Base-by-base conservation (phyloP, 805 yeast species). In the Wickerhamomyces mucosus region DNA sequence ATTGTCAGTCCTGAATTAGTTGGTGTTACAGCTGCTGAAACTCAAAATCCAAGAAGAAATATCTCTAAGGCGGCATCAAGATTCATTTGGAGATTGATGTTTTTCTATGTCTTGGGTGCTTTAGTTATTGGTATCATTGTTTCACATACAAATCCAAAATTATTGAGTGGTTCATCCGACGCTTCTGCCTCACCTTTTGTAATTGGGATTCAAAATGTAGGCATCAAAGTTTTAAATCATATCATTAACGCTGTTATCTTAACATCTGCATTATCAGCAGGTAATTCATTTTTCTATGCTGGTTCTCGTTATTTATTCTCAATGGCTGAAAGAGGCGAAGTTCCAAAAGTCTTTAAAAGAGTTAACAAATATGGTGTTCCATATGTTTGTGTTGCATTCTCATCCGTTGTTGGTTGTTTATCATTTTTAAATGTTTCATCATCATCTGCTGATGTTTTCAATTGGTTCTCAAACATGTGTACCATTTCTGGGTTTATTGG, bases 151-250 rank as follows among this genome's bases (percentile, higher is more conserved):
- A 81, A 78, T 40, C 66, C 73, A 4, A 54, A 54, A 19, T 61
- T 80, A 39, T 50, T 61, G 4, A 51, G 44, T 11, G 68, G 71
- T 27, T 63, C 70, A 18, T 70, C 79, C 0, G 80, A 81, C 30
- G 88, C 76, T 5, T 67, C 72, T 18, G 59, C 72, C 9, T 79
- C 92, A 16, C 94, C 95, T 18, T 83, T 82, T 49, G 88, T 82
- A 34, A 76, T 82, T 50, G 95, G 94, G 33, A 77, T 84, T 46
- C 69, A 70, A 41, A 65, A 65, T 40, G 81, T 82, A 21, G 65
- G 70, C 26, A 81, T 83, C 40, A 47, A 55, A 15, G 89, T 73
- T 1, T 61, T 84, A 40, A 84, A 86, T 28, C 80, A 78, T 45
- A 68, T 85, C 33, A 64, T 85, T 50, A 85, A 85, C 52, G 89